These are phyloP conservation scores for Aspergillus pseudoviridinutans DNA, from an alignment of 2,329 filamentous ascomycete species.

Conservation along the genomic window DNA sequence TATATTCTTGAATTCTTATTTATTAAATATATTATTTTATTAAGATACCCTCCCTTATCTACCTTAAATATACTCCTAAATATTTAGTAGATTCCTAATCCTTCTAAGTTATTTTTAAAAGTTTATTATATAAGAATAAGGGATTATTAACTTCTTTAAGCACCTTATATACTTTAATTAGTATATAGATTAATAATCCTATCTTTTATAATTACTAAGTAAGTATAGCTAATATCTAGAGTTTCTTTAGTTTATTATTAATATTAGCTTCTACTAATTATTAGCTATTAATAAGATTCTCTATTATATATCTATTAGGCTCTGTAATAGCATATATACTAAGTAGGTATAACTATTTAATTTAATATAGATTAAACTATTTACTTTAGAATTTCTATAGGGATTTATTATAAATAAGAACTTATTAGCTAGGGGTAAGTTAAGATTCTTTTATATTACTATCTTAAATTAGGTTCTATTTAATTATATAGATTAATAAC, in stretches of 20 bases:
- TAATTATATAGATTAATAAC: neutral
- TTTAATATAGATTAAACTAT: neutral
- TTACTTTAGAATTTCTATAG: neutral
- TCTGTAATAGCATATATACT: neutral
- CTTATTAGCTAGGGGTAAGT: neutral
- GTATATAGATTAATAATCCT: neutral
- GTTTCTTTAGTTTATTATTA: neutral
- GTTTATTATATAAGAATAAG: neutral
- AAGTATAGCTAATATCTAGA: neutral
- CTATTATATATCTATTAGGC: neutral
- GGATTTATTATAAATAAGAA: neutral
- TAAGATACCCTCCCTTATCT: too few relatives aligned
- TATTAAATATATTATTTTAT: too few relatives aligned
- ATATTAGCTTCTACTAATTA: neutral
- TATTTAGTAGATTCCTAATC: too few relatives aligned
- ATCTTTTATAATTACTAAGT: neutral
- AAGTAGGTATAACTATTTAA: neutral
- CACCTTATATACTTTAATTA: neutral
- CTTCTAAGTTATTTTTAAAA: neutral
- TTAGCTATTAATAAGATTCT: neutral
- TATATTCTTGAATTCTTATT: too few relatives aligned
- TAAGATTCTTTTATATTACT: neutral
- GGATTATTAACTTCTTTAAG: neutral
- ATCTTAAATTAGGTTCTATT: neutral
- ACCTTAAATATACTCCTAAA: too few relatives aligned